Evolutionary conservation across 768 basidiomycete genomes (phyloP), one percentile per base, ranked within the genome.

Genomic region (Naganishia antarctica): DNA sequence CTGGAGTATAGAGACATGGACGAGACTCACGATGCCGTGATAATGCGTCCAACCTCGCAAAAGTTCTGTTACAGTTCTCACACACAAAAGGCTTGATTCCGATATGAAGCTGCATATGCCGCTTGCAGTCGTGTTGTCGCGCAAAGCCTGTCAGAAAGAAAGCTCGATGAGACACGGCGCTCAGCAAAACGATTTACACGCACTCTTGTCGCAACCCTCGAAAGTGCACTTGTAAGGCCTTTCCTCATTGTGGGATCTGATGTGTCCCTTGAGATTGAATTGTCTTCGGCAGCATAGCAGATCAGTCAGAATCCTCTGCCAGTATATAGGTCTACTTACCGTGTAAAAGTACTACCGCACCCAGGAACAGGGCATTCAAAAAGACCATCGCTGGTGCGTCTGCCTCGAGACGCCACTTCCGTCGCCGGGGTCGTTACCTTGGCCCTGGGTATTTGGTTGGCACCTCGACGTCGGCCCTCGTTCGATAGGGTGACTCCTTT

Each of bases 251-350:
- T 96, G 93, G 15, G 89, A 91, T 44, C 93, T 88, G 70, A 96
- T 82, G 73, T 97, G 93, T n/a, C 93, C 93, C 76, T 92, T 91
- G 64, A 96, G 76, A 74, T 96, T 96, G 80, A 96, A 96, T 74
- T 90, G 88, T 73, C 90, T 65, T 0, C 2, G 23, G 2, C 28
- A 6, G 45, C 6, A 57, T 7, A 8, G 25, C 12, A 12, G 28
- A 32, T 64, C 34, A 50, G 37, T 53, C 41, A 16, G 46, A 25
- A 26, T 21, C 26, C 32, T 13, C 15, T 34, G 6, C 1, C 32
- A 21, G 11, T 41, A 3, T 12, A 6, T 4, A 11, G 3, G 13
- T 16, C 11, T 4, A 29, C 69, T 60, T n/a, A 70, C 66, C 70
- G 61, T 44, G 93, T 96, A 70, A 92, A 92, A 4, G 90, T 90